phyloP scores from a whole-genome alignment of 805 yeast genomes.

The Starmerella bombicola region DNA sequence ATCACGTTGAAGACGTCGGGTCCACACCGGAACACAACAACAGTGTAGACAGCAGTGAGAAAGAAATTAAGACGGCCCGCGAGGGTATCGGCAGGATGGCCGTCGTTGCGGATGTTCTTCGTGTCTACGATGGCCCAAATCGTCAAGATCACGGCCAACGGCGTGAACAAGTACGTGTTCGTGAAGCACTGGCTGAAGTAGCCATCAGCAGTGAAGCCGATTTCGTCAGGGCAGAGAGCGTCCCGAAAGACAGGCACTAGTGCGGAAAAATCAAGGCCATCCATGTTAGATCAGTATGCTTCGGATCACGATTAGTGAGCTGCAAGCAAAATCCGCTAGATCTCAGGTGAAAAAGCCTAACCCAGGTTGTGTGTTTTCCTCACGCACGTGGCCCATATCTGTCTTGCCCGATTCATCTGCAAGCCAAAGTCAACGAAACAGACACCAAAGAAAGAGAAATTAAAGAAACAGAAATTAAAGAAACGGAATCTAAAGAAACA shows the following conservation, averaged over 20 bases:
- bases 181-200: conserved; percentile 21
- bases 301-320: no score
- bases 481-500: no score
- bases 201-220: conserved; percentile 20
- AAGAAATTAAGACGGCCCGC: conserved; percentile 18
- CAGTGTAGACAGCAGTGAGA: conserved; percentile 15
- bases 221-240: conserved; percentile 19
- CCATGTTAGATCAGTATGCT: no score
- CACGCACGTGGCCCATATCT: no score
- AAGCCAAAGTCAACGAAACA: no score
- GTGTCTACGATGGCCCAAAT: conserved; percentile 16
- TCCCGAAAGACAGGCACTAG: conserved; percentile 5
- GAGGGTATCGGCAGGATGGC: conserved; percentile 13
- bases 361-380: no score
- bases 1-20: conserved; percentile 20
- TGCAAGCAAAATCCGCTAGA: no score
- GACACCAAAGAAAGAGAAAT: no score
- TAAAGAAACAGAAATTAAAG: no score
- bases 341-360: no score
- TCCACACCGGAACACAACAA: conserved; percentile 13
- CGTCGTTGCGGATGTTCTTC: conserved; percentile 11
- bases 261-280: background rate
- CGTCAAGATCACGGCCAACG: conserved; percentile 16
- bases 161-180: conserved; percentile 22
- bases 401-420: no score